Conservation (phyloP, 2,329 filamentous ascomycete species). For the Verticillium isaacii region DNA sequence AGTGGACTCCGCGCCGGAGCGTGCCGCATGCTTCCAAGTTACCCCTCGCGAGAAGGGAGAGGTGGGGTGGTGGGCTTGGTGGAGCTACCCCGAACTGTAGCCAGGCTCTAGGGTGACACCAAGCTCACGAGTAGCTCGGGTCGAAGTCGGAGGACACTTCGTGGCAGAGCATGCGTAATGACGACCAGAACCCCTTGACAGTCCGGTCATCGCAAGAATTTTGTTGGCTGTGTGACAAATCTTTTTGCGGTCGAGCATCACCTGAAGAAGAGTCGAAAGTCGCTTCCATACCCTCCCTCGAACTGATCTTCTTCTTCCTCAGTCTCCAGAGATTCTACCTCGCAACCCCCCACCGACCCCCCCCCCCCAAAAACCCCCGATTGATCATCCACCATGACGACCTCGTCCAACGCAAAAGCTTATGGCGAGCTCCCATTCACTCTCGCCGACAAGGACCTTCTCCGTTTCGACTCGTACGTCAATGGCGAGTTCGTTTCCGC, state of each 20-base stretch:
- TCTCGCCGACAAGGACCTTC: conserved; percentile 41
- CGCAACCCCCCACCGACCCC: not conserved
- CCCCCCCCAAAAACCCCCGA: not conserved
- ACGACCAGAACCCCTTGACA: not conserved
- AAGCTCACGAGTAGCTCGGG: not conserved
- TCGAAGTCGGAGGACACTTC: not conserved
- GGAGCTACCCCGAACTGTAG: not conserved
- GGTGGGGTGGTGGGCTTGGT: not conserved
- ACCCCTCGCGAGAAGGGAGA: not conserved
- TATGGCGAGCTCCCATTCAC: conserved; percentile 26
- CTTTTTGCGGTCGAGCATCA: not conserved
- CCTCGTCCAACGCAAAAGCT: not conserved
- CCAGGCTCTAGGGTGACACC: not conserved
- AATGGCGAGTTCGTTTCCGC: conserved; percentile 41
- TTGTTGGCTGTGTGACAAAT: not conserved
- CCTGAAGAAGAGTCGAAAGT: not conserved
- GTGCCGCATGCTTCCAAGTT: not conserved
- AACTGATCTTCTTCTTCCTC: not conserved
- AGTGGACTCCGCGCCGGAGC: not conserved
- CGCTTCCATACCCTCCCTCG: not conserved
- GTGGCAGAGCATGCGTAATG: not conserved
- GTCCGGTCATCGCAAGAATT: not conserved
- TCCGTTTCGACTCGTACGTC: conserved; percentile 44
- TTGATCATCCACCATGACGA: not conserved
- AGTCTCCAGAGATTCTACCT: no score